Base-by-base conservation (phyloP, 805 yeast species). In the Starmerella tilneyi region DNA sequence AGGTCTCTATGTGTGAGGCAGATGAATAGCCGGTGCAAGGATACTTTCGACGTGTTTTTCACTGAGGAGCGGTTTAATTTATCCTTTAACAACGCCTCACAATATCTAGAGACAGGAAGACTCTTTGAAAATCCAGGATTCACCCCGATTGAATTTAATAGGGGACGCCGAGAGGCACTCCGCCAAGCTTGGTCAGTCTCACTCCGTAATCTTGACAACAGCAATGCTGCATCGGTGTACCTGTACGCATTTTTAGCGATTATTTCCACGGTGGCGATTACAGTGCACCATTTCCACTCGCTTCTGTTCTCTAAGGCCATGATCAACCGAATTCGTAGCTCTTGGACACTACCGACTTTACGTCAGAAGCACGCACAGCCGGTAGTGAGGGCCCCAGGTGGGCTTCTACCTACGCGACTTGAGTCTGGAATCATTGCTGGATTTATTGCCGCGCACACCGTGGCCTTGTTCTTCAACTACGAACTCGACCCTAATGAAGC, bases 381-480 rank as follows among this genome's bases (percentile, higher is more conserved):
- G 7, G 9, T 40, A 3, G 7, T 5, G 11, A 6, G 26, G n/a
- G 9, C 16, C 3, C 30, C 30, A 12, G 40, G 46, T 3, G 41
- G 42, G 3, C 37, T 43, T 9, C 7, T 36, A 2, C 46, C 46
- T 1, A 35, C 46, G 26, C 28, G 42, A 6, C 20, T 35, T 8
- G 46, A 43, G 21, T 23, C 27, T 5, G n/a, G 28, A 1, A 9
- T 43, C 9, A 37, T 43, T 22, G 9, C 22, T 7, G 46, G 46
- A 5, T 43, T 29, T 37, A 11, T 37, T 5, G 36, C 16, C 8
- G 46, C 36, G 4, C 49, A 46, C 15, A 12, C 28, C 2, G 16
- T 15, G 9, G 43, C 44, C 9, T 12, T 46, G 27, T 13, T 20
- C 7, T 19, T 8, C 5, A 20, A 26, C 2, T 43, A 40, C 20